A percentile compares a stretch with the other conserved stretches of the same genome.
Conservation (phyloP, 305 asterid genomes). For the Fraxinus ornus region DNA sequence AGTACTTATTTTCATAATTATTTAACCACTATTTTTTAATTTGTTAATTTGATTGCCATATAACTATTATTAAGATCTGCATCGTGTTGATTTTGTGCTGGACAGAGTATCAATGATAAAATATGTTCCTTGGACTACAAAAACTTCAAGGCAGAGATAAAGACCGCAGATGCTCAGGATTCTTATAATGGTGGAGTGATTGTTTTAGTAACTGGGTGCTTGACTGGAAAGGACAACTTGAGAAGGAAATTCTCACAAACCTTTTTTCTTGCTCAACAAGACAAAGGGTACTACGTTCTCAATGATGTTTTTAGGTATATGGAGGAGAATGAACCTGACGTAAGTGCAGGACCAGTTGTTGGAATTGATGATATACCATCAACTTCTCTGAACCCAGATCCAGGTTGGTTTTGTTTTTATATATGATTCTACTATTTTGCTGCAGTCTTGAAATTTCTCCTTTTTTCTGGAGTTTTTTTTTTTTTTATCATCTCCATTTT, state of each 20-base stretch:
- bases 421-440: not conserved
- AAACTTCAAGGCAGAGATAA: conserved; percentile 77
- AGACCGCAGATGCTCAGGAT: conserved; percentile 73
- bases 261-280: conserved; percentile 90
- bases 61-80: conserved; percentile 7
- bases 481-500: conserved; percentile 26
- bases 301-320: conserved; percentile 71
- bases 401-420: conserved; percentile 45
- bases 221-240: conserved; percentile 68
- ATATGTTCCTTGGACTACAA: conserved; percentile 67
- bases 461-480: not conserved
- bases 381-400: conserved; percentile 36
- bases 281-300: conserved; percentile 69
- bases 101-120: conserved; percentile 64
- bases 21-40: not conserved
- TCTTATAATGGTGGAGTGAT: conserved; percentile 65
- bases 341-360: conserved; percentile 21
- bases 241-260: conserved; percentile 67
- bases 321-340: conserved; percentile 49
- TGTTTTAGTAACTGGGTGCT: conserved; percentile 76
- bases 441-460: not conserved
- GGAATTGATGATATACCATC: conserved; percentile 42
- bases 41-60: not conserved
- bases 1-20: not conserved
- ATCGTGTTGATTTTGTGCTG: conserved; percentile 26